A percentile compares a stretch with the other conserved stretches of the same genome.
Evolutionary conservation across 2,329 filamentous ascomycete species (phyloP).

Genomic region (Pseudocercospora ulei): DNA sequence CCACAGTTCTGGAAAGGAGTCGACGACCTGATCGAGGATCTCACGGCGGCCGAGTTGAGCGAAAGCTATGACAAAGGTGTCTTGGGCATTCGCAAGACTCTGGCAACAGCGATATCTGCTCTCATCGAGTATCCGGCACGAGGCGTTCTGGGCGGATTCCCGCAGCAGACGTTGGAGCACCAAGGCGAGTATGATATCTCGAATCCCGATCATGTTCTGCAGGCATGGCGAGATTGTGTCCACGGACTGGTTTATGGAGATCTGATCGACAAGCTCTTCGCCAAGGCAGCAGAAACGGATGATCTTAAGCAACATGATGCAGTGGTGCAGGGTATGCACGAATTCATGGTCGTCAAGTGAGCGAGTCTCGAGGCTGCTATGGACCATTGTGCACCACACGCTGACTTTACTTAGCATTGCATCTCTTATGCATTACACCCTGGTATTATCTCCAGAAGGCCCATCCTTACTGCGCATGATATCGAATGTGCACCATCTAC

Average conservation of each 20-base stretch:
- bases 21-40: conserved; percentile 50
- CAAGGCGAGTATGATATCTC: conserved; percentile 47
- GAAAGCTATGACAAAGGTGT: conserved; percentile 75
- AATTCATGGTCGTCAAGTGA: conserved; percentile 62
- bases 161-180: conserved; percentile 32
- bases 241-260: conserved; percentile 59
- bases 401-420: conserved; percentile 48
- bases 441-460: conserved; percentile 64
- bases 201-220: conserved; percentile 51
- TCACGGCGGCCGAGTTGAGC: conserved; percentile 60
- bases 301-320: conserved; percentile 56
- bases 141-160: conserved; percentile 55
- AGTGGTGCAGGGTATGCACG: conserved; percentile 54
- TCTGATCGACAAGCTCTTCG: conserved; percentile 56
- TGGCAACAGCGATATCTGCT: conserved; percentile 61
- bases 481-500: conserved; percentile 58
- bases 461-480: conserved; percentile 62
- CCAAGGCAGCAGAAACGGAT: conserved; percentile 50
- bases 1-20: conserved; percentile 56
- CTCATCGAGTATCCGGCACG: conserved; percentile 60
- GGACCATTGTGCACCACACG: background rate
- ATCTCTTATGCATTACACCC: conserved; percentile 62
- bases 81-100: conserved; percentile 62
- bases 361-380: conserved; percentile 23
- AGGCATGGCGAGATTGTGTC: conserved; percentile 58